Evolutionary conservation across 352 stramenopile genomes (phyloP).

Genomic region (Phytophthora boehmeriae): DNA sequence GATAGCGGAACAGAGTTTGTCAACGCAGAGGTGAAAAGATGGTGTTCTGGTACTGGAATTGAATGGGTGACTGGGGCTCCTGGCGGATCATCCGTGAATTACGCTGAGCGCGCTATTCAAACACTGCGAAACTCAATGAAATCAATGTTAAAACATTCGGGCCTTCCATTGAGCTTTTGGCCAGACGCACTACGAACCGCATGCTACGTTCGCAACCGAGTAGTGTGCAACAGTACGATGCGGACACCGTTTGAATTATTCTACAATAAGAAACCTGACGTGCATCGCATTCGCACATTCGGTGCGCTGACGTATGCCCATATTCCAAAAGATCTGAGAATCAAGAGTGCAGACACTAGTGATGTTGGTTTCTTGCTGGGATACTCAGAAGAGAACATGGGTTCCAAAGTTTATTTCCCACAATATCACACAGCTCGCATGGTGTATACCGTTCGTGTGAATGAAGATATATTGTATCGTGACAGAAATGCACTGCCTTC

Average conservation of each 20-base stretch:
- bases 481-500: not conserved
- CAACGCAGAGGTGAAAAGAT: not conserved
- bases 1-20: not conserved
- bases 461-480: not conserved
- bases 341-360: conserved; percentile 1
- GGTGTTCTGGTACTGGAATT: not conserved
- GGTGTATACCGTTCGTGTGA: not conserved
- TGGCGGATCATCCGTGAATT: not conserved
- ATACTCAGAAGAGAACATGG: not conserved
- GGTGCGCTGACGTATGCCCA: conserved; percentile 1
- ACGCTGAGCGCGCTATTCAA: not conserved
- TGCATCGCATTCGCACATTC: conserved; percentile 7
- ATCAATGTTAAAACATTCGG: not conserved
- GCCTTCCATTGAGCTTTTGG: not conserved
- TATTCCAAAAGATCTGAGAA: not conserved
- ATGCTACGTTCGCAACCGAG: not conserved
- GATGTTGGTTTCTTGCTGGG: not conserved
- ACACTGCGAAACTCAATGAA: conserved; percentile 2
- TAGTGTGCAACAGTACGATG: not conserved
- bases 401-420: not conserved
- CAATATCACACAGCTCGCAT: not conserved
- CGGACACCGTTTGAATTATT: not conserved
- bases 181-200: not conserved
- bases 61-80: not conserved
- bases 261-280: conserved; percentile 4